phyloP scores from a whole-genome alignment of 2,329 filamentous ascomycete species.

The Podosphaera xanthii region DNA sequence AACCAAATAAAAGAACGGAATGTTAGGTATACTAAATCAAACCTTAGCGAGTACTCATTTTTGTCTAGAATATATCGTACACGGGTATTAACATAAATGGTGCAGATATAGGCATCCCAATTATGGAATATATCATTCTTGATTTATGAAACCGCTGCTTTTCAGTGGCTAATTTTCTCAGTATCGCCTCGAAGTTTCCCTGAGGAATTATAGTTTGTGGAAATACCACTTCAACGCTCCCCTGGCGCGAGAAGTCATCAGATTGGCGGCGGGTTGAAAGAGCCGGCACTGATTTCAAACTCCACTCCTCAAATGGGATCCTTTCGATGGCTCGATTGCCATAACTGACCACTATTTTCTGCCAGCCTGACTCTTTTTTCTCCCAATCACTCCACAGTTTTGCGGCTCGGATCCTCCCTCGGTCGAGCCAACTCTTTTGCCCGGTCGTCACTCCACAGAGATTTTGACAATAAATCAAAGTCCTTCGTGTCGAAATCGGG shows the following conservation, averaged over 20 bases:
- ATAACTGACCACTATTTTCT: conserved; percentile 64
- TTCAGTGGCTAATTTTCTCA: conserved; percentile 54
- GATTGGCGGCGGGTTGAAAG: conserved; percentile 42
- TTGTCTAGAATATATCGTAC: conserved; percentile 28
- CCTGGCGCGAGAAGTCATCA: conserved; percentile 37
- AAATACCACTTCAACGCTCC: conserved; percentile 53
- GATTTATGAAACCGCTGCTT: conserved; percentile 55
- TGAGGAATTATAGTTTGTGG: conserved; percentile 46
- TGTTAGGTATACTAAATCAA: conserved; percentile 53
- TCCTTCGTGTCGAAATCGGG: conserved; percentile 75
- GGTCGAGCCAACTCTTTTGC: conserved; percentile 38
- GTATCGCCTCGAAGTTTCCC: conserved; percentile 37
- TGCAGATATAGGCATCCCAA: conserved; percentile 61
- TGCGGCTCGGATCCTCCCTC: conserved; percentile 45
- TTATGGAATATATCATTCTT: conserved; percentile 57
- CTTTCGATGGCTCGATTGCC: conserved; percentile 69
- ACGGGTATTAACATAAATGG: conserved; percentile 70
- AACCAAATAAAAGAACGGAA: conserved; percentile 88
- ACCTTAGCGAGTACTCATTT: not conserved
- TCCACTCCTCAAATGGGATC: conserved; percentile 96
- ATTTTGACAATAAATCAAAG: conserved; percentile 78
- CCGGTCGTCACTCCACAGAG: conserved; percentile 33
- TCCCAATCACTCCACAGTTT: conserved; percentile 75
- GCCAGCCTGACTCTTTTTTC: conserved; percentile 63
- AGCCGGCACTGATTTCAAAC: conserved; percentile 78